phyloP scores from a whole-genome alignment of 306 rosid species.

The Prunus armeniaca region DNA sequence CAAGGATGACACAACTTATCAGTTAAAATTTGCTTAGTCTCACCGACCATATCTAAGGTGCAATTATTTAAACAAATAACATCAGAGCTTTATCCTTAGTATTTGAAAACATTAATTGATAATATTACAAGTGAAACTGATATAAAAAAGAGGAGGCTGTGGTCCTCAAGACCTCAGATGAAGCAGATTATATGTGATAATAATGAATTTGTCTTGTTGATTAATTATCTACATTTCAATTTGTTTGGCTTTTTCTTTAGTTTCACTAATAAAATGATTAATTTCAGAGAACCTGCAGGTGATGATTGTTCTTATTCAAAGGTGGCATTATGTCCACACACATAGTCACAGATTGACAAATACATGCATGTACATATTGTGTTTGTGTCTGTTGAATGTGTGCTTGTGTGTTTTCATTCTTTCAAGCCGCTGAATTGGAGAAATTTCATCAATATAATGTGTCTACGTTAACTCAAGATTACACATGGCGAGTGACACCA shows the following conservation, averaged over 20 bases:
- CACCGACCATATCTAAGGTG: background rate
- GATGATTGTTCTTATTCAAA: background rate
- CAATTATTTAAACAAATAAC: background rate
- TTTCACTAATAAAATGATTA: background rate
- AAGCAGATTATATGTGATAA: background rate
- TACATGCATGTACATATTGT: background rate
- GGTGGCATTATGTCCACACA: background rate
- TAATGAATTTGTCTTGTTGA: background rate
- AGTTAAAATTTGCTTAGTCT: background rate
- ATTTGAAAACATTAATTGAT: background rate
- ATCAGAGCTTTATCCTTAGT: background rate
- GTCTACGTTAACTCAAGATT: background rate
- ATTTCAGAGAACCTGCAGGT: background rate
- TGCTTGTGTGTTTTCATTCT: background rate
- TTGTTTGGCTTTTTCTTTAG: background rate
- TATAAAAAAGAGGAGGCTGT: background rate
- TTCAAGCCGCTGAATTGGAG: background rate
- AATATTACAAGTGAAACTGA: background rate
- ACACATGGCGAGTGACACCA: background rate
- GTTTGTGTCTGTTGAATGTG: background rate
- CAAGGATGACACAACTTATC: background rate
- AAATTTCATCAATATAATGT: background rate
- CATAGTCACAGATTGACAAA: background rate
- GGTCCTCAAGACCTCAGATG: background rate
- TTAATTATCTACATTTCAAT: background rate